Base-by-base conservation (phyloP, 2,329 filamentous ascomycete genomes). In the Pestalotiopsis sp. region DNA sequence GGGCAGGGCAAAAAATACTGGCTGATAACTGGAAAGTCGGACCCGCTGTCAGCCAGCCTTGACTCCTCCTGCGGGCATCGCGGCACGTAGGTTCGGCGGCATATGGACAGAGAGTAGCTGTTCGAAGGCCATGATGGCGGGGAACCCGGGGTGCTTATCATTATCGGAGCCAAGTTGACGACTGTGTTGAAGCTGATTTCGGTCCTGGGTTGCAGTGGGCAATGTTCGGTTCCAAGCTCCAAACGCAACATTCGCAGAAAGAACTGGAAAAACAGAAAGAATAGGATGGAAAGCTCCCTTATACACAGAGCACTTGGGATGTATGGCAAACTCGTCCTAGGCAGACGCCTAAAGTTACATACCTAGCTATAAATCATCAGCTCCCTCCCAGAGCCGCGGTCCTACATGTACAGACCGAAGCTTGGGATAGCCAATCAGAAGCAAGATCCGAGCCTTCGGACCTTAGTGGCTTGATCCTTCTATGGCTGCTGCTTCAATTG, bases 71-170 rank as follows among this genome's bases (percentile, higher is more conserved):
- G 7, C 6, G 45, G 45, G 45, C 45, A 52, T 20, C 17, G 45
- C 31, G 25, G 64, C 39, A 31, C 52, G 38, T 27, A 52, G 9
- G 45, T 17, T 5, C 45, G 20, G 45, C 20, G n/a, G 45, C 64
- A 31, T 66, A 66, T 31, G 64, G 27, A 57, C 25, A 27, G 64
- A 58, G 31, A 52, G 39, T 38, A 52, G 45, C 17, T n/a, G 45
- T 12, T 52, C 45, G 45, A 52, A 17, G 17, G 45, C 45, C 45
- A 52, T n/a, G 45, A 52, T n/a, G 45, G 45, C 45, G 45, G 45
- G 45, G 45, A 52, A 52, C 20, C 45, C 20, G 45, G 45, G 45
- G 45, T 36, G 31, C 45, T 52, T 52, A 52, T 52, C 45, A 52
- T 52, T 52, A 52, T 52, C 45, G 17, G 45, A 52, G 14, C 45